Conservation (phyloP, 768 basidiomycete species). For the Lentinula raphanica region DNA sequence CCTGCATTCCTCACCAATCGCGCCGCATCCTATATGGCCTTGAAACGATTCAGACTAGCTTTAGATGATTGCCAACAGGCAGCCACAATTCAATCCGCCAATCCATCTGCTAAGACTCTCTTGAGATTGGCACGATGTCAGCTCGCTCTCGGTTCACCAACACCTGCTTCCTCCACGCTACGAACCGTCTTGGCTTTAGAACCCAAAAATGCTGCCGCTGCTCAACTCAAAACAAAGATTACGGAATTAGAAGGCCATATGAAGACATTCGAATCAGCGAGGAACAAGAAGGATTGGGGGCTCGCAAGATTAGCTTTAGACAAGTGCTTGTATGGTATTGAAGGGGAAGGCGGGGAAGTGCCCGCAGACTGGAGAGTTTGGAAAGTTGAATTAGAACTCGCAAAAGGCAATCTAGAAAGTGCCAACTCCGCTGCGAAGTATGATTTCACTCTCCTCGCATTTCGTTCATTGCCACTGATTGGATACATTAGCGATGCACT, state of each 20-base stretch:
- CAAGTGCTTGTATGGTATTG: constrained; percentile 66
- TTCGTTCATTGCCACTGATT: constrained; percentile 1
- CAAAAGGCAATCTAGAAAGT: constrained; percentile 65
- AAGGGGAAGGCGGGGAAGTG: constrained; percentile 69
- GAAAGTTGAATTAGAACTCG: constrained; percentile 74
- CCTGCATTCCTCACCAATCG: constrained; percentile 81
- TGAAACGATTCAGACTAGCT: constrained; percentile 72
- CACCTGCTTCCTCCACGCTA: constrained; percentile 62
- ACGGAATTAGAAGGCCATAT: constrained; percentile 60
- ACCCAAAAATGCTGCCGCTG: constrained; percentile 52
- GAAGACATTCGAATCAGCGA: constrained; percentile 54
- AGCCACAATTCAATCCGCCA: constrained; percentile 51
- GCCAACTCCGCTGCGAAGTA: constrained; percentile 73
- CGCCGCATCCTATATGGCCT: constrained; percentile 78
- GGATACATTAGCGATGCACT: constrained; percentile 59
- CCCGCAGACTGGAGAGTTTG: constrained; percentile 79
- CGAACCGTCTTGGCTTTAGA: constrained; percentile 58
- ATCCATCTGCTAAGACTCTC: constrained; percentile 71
- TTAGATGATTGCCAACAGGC: constrained; percentile 78
- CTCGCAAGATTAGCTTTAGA: constrained; percentile 78
- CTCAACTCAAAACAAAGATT: constrained; percentile 58
- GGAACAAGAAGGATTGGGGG: constrained; percentile 63
- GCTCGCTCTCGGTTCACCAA: constrained; percentile 66
- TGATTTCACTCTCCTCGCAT: constrained; percentile 22
- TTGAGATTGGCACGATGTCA: constrained; percentile 82